phyloP scores from a whole-genome alignment of 2,329 filamentous ascomycete species.

The Hymenoscyphus salicellus region DNA sequence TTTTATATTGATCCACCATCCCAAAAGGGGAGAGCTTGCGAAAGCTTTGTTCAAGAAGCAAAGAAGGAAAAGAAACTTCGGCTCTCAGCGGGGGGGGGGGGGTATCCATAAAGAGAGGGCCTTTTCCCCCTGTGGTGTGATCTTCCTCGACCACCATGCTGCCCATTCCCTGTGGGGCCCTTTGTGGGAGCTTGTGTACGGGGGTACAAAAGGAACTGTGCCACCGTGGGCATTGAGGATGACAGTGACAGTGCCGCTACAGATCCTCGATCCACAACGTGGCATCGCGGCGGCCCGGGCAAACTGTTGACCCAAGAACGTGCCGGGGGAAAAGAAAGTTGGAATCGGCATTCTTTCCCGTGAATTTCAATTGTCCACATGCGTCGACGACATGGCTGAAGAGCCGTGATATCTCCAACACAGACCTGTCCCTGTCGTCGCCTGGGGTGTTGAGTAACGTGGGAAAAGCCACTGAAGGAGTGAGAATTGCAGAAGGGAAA shows the following conservation, averaged over 20 bases:
- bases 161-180: background rate
- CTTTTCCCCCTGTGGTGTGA: background rate
- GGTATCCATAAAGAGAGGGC: too few species aligned
- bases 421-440: background rate
- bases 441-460: background rate
- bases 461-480: background rate
- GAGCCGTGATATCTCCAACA: background rate
- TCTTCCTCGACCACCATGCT: conserved; percentile 1
- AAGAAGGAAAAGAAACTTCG: background rate
- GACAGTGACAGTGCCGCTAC: background rate
- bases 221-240: conserved; percentile 2
- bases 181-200: background rate
- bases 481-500: background rate
- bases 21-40: conserved; percentile 7
- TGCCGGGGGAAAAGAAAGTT: background rate
- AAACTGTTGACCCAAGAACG: background rate
- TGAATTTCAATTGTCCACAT: background rate
- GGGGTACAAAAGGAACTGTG: background rate
- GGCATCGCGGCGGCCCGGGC: conserved; percentile 3
- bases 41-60: background rate
- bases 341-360: background rate
- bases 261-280: conserved; percentile 3
- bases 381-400: background rate
- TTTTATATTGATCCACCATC: background rate
- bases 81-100: background rate